phyloP scores from a whole-genome alignment of 1,139 yeast genomes.

The Saccharomyces hybrid region DNA sequence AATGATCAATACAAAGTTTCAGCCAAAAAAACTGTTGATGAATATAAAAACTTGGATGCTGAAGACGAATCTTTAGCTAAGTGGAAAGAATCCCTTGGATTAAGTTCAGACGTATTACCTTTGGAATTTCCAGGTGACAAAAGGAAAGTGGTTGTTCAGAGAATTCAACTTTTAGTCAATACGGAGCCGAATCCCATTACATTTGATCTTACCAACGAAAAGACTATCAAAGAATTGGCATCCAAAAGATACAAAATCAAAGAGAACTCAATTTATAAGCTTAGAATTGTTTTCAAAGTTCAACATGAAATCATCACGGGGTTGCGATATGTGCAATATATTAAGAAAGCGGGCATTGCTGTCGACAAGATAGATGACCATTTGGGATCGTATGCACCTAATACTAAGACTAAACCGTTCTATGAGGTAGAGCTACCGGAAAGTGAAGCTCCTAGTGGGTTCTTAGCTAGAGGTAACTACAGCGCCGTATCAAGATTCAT shows the following conservation, averaged over 20 bases:
- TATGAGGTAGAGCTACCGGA: slow-evolving; percentile 75
- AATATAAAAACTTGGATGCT: slow-evolving; percentile 77
- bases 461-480: slow-evolving; percentile 81
- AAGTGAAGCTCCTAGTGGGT: slow-evolving; percentile 88
- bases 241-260: slow-evolving; percentile 48
- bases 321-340: slow-evolving; percentile 73
- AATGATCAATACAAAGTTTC: slow-evolving; percentile 71
- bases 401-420: slow-evolving; percentile 71
- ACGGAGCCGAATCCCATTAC: slow-evolving; percentile 52
- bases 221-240: slow-evolving; percentile 42
- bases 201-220: slow-evolving; percentile 54
- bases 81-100: slow-evolving; percentile 89
- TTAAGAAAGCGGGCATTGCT: slow-evolving; percentile 80
- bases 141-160: slow-evolving; percentile 71
- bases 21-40: slow-evolving; percentile 80
- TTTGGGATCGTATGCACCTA: slow-evolving; percentile 86
- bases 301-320: slow-evolving; percentile 93
- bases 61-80: slow-evolving; percentile 86
- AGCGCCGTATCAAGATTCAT: slow-evolving; percentile 74
- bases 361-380: slow-evolving; percentile 86
- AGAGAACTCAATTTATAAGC: slow-evolving; percentile 69
- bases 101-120: slow-evolving; percentile 54
- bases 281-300: slow-evolving; percentile 70
- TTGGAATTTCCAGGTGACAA: slow-evolving; percentile 57
- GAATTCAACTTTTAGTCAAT: slow-evolving; percentile 63